Percentiles rank a stretch among this genome's conserved stretches.
Evolutionary conservation across 2,329 filamentous ascomycete species (phyloP).

Genomic region (Pyricularia grisea): DNA sequence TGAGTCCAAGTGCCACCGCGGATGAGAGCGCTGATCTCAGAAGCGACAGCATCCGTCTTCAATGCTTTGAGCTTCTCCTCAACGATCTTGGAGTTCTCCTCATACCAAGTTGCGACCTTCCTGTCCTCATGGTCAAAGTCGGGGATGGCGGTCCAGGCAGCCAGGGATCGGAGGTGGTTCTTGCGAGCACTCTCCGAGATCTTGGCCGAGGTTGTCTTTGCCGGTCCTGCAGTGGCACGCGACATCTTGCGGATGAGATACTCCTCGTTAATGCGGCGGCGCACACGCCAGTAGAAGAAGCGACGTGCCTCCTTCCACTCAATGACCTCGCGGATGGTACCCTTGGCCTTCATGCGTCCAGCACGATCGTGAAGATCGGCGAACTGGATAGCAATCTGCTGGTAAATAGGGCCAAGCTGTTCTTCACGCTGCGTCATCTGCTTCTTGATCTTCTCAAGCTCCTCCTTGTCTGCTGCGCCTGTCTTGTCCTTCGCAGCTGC

Average conservation of each 20-base stretch:
- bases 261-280: conserved; percentile 93
- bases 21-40: conserved; percentile 65
- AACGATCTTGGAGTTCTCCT: conserved; percentile 80
- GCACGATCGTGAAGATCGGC: conserved; percentile 95
- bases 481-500: conserved; percentile 22
- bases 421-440: conserved; percentile 82
- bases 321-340: conserved; percentile 74
- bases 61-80: conserved; percentile 76
- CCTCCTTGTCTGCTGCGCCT: conserved; percentile 59
- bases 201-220: not conserved
- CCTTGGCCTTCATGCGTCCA: conserved; percentile 97
- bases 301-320: conserved; percentile 83
- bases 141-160: conserved; percentile 72
- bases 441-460: conserved; percentile 69
- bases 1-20: conserved; percentile 26
- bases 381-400: conserved; percentile 92
- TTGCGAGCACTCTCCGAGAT: conserved; percentile 40
- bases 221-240: conserved; percentile 24
- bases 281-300: conserved; percentile 99
- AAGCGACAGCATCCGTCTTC: conserved; percentile 53
- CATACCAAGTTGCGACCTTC: conserved; percentile 88
- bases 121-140: conserved; percentile 73
- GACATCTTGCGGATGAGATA: conserved; percentile 89
- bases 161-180: conserved; percentile 63
- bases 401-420: conserved; percentile 82